Base-by-base conservation (phyloP, 306 rosid species). In the Aeschynomene evenia region DNA sequence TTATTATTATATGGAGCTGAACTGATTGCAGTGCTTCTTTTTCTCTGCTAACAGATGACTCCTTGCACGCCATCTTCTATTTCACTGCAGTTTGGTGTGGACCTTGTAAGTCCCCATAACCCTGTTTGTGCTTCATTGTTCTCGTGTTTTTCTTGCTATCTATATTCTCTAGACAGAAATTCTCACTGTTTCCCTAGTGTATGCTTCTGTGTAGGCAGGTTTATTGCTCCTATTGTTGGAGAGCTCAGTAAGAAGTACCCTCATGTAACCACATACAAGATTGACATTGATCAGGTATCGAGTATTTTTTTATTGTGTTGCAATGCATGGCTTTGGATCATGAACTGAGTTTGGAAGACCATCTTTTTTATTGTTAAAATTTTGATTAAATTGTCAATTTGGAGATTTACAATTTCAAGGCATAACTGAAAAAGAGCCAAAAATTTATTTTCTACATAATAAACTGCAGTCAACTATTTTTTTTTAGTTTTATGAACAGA, bases 51-150 rank as follows among this genome's bases (percentile, higher is more conserved):
- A 45, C 31, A 92, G 98, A 83, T 29, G 75, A 69, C 46, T 83
- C 92, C n/a, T 53, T 79, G 82, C 90, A 89, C 3, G 86, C 94
- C 1, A 52, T 92, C 79, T 85, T 89, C 85, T 92, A 92, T 72
- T 92, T 89, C 86, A 89, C 96, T 48, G 96, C 98, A 21, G 89
- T 36, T 50, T 92, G 96, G 98, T 89, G 98, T 66, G 96, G 95
- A 18, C 96, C 98, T 68, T 92, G 98, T 89, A 86, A 92, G 96
- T 84, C 72, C 48, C 68, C 20, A 51, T 31, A 36, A 11, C 46
- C 28, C 53, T 39, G 20, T 60, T 52, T 42, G 12, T 55, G 29
- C 8, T 42, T 40, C 10, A 29, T 63, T 26, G 10, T 29, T 33
- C n/a, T n/a, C 36, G 14, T 26, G 59, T 66, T 31, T 58, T 2